Evolutionary conservation across 352 stramenopile genomes (phyloP).

Genomic region (Globisporangium paddicum): DNA sequence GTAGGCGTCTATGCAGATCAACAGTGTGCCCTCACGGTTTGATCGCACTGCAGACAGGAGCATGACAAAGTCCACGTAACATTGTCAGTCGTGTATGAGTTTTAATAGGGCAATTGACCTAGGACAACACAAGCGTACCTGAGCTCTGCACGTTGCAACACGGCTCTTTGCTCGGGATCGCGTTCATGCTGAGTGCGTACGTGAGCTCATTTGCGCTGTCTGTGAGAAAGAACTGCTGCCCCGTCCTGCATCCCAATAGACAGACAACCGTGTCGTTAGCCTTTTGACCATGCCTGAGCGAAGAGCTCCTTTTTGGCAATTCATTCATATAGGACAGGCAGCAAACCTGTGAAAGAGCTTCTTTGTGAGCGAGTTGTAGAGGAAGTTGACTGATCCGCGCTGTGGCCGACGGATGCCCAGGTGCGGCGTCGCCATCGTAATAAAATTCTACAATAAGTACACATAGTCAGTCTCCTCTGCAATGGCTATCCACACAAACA

Average conservation of each 20-base stretch:
- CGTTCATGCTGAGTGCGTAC: constrained; percentile 28
- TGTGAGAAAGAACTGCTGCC: constrained; percentile 53
- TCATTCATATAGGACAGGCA: no score
- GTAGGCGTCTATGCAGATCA: constrained; percentile 14
- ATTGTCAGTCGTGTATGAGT: no score
- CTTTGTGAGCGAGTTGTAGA: constrained; percentile 61
- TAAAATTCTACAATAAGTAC: constrained; percentile 57
- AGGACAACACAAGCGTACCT: background rate
- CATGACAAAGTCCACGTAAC: no score
- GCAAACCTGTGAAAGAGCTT: constrained; percentile 71
- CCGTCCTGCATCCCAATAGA: constrained; percentile 26
- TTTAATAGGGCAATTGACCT: background rate
- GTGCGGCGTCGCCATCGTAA: constrained; percentile 74
- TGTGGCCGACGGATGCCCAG: constrained; percentile 64
- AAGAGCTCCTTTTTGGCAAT: no score
- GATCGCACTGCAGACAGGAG: constrained; percentile 16
- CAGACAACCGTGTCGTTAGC: background rate
- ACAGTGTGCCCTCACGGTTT: constrained; percentile 25
- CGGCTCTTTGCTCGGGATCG: constrained; percentile 16
- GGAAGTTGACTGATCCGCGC: constrained; percentile 49
- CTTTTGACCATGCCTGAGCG: constrained; percentile 1
- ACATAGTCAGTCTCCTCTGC: background rate
- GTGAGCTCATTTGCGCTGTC: constrained; percentile 51
- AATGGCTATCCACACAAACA: background rate
- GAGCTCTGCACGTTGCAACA: constrained; percentile 16